phyloP scores from a whole-genome alignment of 192 early-diverging fungal genomes.

The Piromyces finnis region DNA sequence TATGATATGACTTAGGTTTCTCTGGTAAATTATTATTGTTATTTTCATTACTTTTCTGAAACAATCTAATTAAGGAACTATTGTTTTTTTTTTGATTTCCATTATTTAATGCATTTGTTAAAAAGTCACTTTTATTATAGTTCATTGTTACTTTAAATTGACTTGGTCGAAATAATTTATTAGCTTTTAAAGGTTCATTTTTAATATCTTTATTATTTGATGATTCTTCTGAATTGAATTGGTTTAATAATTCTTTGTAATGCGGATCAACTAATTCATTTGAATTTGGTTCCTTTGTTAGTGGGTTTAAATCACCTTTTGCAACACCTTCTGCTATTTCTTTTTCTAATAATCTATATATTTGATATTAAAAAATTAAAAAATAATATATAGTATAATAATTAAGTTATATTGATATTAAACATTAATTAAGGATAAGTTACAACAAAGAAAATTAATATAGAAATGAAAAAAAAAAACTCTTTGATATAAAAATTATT shows the following conservation, averaged over 20 bases:
- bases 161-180: neutral
- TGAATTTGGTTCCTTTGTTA: conserved; percentile 14
- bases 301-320: conserved; percentile 36
- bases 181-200: neutral
- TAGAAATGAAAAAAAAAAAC: too few relatives aligned
- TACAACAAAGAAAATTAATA: too few relatives aligned
- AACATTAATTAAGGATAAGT: too few relatives aligned
- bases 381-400: too few relatives aligned
- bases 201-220: neutral
- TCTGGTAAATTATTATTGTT: neutral
- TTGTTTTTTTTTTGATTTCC: neutral
- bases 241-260: neutral
- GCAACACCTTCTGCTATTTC: conserved; percentile 36
- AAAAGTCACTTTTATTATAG: neutral
- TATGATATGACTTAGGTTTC: neutral
- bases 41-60: neutral
- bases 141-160: neutral
- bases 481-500: too few relatives aligned
- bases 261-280: neutral
- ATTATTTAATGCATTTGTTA: neutral
- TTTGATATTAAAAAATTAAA: neutral
- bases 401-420: too few relatives aligned
- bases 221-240: neutral
- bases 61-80: neutral
- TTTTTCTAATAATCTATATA: conserved; percentile 20